Conservation (phyloP, 2,329 filamentous ascomycete genomes). For the Xylaria sp. region DNA sequence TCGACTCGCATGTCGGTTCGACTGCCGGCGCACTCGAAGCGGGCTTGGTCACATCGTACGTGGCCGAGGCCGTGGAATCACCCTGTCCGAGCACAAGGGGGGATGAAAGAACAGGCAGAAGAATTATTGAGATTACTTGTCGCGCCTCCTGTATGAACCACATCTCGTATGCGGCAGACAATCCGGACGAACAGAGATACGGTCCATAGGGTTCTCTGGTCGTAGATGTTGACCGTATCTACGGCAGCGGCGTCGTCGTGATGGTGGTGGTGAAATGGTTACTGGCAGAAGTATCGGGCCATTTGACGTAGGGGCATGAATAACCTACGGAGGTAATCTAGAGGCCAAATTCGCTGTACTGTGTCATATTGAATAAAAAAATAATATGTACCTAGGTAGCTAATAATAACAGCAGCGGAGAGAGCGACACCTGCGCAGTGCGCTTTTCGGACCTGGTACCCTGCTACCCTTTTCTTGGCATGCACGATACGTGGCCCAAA, state of each 20-base stretch:
- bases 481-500: too few relatives aligned
- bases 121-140: conserved; percentile 20
- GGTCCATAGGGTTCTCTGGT: conserved; percentile 25
- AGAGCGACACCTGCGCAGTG: too few relatives aligned
- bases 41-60: conserved; percentile 25
- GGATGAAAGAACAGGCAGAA: conserved; percentile 19
- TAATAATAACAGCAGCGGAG: too few relatives aligned
- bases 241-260: too few relatives aligned
- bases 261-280: background rate
- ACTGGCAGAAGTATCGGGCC: background rate
- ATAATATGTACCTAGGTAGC: too few relatives aligned
- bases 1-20: conserved; percentile 53
- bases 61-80: conserved; percentile 19
- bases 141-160: conserved; percentile 26
- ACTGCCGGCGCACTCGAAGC: conserved; percentile 16
- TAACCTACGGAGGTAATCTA: too few relatives aligned
- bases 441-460: too few relatives aligned
- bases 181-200: conserved; percentile 17
- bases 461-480: too few relatives aligned
- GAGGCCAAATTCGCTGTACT: too few relatives aligned
- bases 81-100: conserved; percentile 19
- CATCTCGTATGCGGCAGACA: conserved; percentile 28
- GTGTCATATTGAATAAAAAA: too few relatives aligned
- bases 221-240: background rate
- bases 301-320: too few relatives aligned